phyloP scores from a whole-genome alignment of 345 rosid species.

The Brassica carinata region DNA sequence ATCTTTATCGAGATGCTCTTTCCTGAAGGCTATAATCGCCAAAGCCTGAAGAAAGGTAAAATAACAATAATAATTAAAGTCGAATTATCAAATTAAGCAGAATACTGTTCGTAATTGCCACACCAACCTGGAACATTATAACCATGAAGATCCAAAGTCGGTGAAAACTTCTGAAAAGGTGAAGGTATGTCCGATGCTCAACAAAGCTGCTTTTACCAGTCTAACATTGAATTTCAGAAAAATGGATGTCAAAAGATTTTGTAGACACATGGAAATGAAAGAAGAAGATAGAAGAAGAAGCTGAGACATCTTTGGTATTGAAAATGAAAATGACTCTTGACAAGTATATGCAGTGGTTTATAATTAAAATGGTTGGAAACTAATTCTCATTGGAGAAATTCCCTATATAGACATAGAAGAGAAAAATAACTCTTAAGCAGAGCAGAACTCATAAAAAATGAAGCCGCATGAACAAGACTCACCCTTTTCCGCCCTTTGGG shows the following conservation, averaged over 20 bases:
- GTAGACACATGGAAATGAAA: constrained; percentile 23
- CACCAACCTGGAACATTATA: constrained; percentile 88
- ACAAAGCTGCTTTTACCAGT: constrained; percentile 95
- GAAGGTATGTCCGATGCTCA: constrained; percentile 97
- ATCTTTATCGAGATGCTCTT: constrained; percentile 56
- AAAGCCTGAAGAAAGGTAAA: constrained; percentile 57
- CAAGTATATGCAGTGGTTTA: constrained; percentile 15
- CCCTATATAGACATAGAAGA: constrained; percentile 11
- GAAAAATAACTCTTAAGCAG: background rate
- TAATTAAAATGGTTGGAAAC: background rate
- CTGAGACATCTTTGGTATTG: constrained; percentile 5
- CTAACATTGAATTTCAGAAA: constrained; percentile 44
- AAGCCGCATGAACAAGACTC: constrained; percentile 36
- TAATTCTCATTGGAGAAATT: constrained; percentile 3
- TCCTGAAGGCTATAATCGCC: constrained; percentile 81
- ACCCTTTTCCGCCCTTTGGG: constrained; percentile 82
- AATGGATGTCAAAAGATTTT: constrained; percentile 11
- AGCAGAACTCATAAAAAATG: constrained; percentile 8
- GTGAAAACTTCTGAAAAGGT: constrained; percentile 89
- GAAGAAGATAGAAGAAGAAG: constrained; percentile 24
- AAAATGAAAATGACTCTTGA: constrained; percentile 11
- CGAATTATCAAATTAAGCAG: constrained; percentile 6
- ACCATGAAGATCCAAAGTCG: constrained; percentile 95
- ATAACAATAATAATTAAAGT: constrained; percentile 17
- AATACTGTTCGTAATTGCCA: constrained; percentile 27